phyloP scores from a whole-genome alignment of 2,329 filamentous ascomycete genomes.

The Grosmannia penicillata region DNA sequence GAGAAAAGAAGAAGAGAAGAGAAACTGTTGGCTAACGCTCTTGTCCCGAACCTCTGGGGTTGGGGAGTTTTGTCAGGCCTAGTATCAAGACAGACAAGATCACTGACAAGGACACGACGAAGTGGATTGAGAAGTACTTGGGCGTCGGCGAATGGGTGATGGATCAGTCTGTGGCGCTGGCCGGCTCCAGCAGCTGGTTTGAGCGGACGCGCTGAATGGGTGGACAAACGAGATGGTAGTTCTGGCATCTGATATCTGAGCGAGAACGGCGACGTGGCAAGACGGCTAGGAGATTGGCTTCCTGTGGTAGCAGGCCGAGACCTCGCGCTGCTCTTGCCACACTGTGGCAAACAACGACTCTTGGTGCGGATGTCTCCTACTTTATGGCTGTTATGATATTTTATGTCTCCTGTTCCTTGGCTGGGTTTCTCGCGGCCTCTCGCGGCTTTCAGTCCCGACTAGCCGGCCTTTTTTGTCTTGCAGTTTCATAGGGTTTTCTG shows the following conservation, averaged over 20 bases:
- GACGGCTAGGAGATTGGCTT: no score
- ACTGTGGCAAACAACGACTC: no score
- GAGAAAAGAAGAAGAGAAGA: neutral
- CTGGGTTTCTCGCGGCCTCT: neutral
- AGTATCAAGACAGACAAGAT: slow-evolving; percentile 83
- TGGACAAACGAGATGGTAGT: neutral
- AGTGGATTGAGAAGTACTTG: slow-evolving; percentile 87
- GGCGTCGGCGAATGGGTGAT: slow-evolving; percentile 95
- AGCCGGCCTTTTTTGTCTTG: no score
- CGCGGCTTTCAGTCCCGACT: neutral
- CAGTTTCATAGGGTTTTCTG: no score
- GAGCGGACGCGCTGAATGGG: slow-evolving; percentile 61
- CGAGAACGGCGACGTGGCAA: neutral
- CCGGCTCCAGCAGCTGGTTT: slow-evolving; percentile 79
- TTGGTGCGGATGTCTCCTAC: neutral
- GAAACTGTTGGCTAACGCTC: slow-evolving; percentile 26
- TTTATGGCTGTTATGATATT: slow-evolving; percentile 1
- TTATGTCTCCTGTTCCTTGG: neutral
- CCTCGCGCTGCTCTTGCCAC: no score
- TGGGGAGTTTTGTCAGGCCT: slow-evolving; percentile 34
- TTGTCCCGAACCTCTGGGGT: slow-evolving; percentile 15
- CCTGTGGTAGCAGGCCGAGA: no score
- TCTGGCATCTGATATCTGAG: no score
- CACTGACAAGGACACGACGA: slow-evolving; percentile 61
- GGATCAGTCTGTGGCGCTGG: slow-evolving; percentile 89